Conservation (phyloP, 164 flowering plant genomes). For the Annona cherimola region DNA sequence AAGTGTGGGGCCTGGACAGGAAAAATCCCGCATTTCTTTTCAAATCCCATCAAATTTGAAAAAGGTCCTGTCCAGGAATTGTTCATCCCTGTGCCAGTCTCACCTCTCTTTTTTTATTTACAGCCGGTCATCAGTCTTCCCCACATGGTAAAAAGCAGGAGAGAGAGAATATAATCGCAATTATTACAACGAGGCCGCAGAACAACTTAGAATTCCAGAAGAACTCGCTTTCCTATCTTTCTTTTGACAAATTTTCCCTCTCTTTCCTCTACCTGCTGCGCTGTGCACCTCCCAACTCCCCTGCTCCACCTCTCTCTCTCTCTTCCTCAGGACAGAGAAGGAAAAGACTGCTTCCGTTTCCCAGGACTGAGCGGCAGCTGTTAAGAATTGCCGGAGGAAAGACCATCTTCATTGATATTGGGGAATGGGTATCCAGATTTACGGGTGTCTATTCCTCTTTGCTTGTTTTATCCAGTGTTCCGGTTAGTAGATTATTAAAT, state of each 20-base stretch:
- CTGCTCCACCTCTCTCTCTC: constrained; percentile 32
- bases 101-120: constrained; percentile 21
- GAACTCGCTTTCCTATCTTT: constrained; percentile 26
- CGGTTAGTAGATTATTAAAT: constrained; percentile 32
- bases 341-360: constrained; percentile 6
- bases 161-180: constrained; percentile 14
- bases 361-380: background rate
- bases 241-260: constrained; percentile 22
- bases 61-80: background rate
- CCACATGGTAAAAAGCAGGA: constrained; percentile 36
- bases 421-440: constrained; percentile 28
- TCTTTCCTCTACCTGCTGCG: constrained; percentile 54
- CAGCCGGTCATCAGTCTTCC: constrained; percentile 13
- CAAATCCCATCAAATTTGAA: background rate
- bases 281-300: constrained; percentile 44
- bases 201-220: constrained; percentile 35
- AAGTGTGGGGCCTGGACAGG: background rate
- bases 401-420: background rate
- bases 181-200: constrained; percentile 15
- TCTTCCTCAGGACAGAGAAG: constrained; percentile 12
- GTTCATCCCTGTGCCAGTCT: constrained; percentile 1
- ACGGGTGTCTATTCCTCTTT: constrained; percentile 21
- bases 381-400: constrained; percentile 8
- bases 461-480: constrained; percentile 30
- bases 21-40: background rate